Percentiles rank a stretch among this genome's conserved stretches.
Evolutionary conservation across 768 basidiomycete genomes (phyloP).

Genomic region (Steccherinum ochraceum): DNA sequence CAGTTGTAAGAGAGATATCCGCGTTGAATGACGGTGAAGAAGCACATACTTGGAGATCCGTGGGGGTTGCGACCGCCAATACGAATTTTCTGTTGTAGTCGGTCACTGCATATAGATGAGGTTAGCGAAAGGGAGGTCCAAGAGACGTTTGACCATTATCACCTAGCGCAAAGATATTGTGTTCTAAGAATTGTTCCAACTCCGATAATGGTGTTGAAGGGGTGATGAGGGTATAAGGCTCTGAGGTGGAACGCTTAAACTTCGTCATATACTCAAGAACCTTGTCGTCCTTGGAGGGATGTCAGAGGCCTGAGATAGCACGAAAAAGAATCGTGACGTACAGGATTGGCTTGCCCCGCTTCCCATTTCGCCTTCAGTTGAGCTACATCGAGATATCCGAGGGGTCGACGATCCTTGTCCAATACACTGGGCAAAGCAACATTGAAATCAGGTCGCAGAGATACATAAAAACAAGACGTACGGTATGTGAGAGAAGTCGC

Average conservation of each 20-base stretch:
- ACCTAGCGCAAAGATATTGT: constrained; percentile 77
- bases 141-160: constrained; percentile 10
- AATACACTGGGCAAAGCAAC: constrained; percentile 51
- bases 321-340: constrained; percentile 35
- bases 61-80: constrained; percentile 68
- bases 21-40: no score
- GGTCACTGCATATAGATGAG: constrained; percentile 50
- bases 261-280: constrained; percentile 65
- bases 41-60: constrained; percentile 68
- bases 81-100: constrained; percentile 80
- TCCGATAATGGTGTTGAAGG: constrained; percentile 74
- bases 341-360: constrained; percentile 62
- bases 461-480: constrained; percentile 26
- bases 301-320: neutral
- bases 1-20: no score
- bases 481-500: constrained; percentile 94
- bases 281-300: constrained; percentile 52
- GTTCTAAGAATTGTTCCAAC: constrained; percentile 70
- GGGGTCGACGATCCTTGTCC: constrained; percentile 59
- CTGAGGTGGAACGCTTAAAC: constrained; percentile 54
- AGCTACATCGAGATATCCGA: constrained; percentile 82
- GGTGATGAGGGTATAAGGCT: constrained; percentile 76
- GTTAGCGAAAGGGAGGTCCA: neutral
- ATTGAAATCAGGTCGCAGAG: neutral
- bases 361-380: constrained; percentile 75